Evolutionary conservation across 2,329 filamentous ascomycete genomes (phyloP).

Genomic region (Rhinocladiella similis): DNA sequence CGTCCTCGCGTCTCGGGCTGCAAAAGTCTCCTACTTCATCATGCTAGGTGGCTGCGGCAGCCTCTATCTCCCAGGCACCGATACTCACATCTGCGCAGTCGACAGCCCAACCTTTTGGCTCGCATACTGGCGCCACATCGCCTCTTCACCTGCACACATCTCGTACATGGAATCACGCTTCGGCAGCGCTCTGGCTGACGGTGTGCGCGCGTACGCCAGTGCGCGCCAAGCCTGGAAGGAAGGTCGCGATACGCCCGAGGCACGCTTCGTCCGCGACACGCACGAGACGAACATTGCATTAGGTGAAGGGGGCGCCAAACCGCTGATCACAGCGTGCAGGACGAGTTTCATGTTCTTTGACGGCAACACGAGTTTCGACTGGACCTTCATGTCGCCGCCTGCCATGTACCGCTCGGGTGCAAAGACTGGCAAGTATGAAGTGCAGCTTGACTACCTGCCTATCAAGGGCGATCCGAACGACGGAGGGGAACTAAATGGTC

Average conservation of each 20-base stretch:
- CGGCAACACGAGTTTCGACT: constrained; percentile 5
- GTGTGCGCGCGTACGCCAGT: not conserved
- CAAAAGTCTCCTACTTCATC: constrained; percentile 3
- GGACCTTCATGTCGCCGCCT: constrained; percentile 5
- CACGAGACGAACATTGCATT: not conserved
- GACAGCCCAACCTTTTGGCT: constrained; percentile 1
- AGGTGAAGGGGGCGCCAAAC: not conserved
- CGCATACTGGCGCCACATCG: constrained; percentile 1
- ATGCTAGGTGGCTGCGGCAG: constrained; percentile 10
- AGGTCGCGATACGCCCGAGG: not conserved
- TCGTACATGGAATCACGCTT: constrained; percentile 3
- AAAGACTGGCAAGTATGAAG: not conserved
- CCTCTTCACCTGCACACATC: not conserved
- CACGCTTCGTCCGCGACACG: not conserved
- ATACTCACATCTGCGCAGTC: not conserved
- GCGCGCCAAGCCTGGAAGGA: not conserved
- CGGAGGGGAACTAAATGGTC: not conserved
- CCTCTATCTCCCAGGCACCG: not conserved
- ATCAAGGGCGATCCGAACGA: not conserved
- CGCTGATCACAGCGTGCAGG: constrained; percentile 1
- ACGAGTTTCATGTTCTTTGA: constrained; percentile 7
- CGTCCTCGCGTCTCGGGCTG: not conserved
- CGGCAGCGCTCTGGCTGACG: not conserved
- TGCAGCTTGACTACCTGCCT: not conserved
- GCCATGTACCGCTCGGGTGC: not conserved